Base-by-base conservation (phyloP, 805 yeast genomes). In the Lipomyces chichibuensis region DNA sequence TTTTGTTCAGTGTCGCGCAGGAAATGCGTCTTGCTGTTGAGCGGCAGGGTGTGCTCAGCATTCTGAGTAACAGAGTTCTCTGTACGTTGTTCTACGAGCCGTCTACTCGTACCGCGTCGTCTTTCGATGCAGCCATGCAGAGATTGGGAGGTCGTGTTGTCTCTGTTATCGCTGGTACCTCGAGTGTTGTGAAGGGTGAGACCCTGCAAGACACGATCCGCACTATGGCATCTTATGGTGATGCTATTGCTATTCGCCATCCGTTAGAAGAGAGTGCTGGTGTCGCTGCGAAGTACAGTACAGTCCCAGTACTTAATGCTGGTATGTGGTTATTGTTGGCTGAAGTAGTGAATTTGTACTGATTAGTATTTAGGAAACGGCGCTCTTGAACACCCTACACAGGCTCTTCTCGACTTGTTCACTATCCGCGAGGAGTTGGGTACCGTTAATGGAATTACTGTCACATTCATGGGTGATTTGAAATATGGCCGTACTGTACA, bases 51-150 rank as follows among this genome's bases (percentile, higher is more conserved):
- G 96, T 92, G 63, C 83, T 95, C 77, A 97, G 94, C 79, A 80
- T 95, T 69, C 85, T 95, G 82, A 86, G 88, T 79, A 97, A 98
- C 67, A 88, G 96, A 75, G 87, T 95, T 64, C 84, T 95, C 75
- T 91, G 97, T 59, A 96, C 98, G 11, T 88, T 95, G 83, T 95
- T 95, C 84, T 95, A 92, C 80, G 99, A 95, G 83, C 99, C 99
- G 73, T 92, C 97, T 5, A 96, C 99, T 52, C 87, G 99, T 81
- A 95, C 99, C 43, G 87, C 96, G 23, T 88, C 98, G 27, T 95
- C 98, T 0, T 96, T 96, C 78, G 97, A 95, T 79, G 97, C 97
- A 74, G 99, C 99, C 68, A 95, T 95, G 99, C 98, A 95, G 84
- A 90, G 99, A 82, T 84, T 95, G 75, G 99, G 99, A 79, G 99